Evolutionary conservation across 495 filamentous ascomycete genomes (phyloP).

Genomic region (Glarea lozoyensis): DNA sequence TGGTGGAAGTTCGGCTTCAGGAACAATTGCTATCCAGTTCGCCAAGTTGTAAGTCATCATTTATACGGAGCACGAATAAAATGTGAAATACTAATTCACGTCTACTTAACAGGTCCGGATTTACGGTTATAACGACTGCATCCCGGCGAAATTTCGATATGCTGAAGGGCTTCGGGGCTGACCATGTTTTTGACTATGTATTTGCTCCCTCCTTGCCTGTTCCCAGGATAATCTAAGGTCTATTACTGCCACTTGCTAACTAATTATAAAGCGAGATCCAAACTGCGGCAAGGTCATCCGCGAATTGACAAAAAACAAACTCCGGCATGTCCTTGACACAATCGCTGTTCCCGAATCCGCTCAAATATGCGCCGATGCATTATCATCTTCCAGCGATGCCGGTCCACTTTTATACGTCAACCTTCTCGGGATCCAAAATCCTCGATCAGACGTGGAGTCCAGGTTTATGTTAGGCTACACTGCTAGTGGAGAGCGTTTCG

Average conservation of each 20-base stretch:
- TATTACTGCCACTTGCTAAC: not conserved
- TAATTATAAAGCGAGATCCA: constrained; percentile 13
- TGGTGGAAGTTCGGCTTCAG: constrained; percentile 13
- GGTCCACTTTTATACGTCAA: constrained; percentile 23
- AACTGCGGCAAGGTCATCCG: constrained; percentile 24
- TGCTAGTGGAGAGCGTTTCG: constrained; percentile 27
- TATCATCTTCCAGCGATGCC: constrained; percentile 28
- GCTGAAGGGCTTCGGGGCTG: constrained; percentile 29
- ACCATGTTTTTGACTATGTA: constrained; percentile 33
- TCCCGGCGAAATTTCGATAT: constrained; percentile 25
- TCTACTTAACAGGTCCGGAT: constrained; percentile 11
- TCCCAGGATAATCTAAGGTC: not conserved
- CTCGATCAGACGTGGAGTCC: constrained; percentile 28
- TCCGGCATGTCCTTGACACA: constrained; percentile 32
- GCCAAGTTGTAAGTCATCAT: constrained; percentile 5
- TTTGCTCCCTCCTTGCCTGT: constrained; percentile 4
- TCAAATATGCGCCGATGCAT: constrained; percentile 29
- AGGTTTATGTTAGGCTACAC: constrained; percentile 30
- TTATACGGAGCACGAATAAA: not conserved
- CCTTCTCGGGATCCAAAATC: constrained; percentile 23
- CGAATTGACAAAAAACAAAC: constrained; percentile 27
- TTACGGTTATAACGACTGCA: constrained; percentile 28
- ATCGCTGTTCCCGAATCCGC: constrained; percentile 24
- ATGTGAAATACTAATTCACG: no score
- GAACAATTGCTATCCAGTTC: constrained; percentile 37